Evolutionary conservation across 177 flowering plant species (phyloP).

Genomic region (Vitis hybrid): DNA sequence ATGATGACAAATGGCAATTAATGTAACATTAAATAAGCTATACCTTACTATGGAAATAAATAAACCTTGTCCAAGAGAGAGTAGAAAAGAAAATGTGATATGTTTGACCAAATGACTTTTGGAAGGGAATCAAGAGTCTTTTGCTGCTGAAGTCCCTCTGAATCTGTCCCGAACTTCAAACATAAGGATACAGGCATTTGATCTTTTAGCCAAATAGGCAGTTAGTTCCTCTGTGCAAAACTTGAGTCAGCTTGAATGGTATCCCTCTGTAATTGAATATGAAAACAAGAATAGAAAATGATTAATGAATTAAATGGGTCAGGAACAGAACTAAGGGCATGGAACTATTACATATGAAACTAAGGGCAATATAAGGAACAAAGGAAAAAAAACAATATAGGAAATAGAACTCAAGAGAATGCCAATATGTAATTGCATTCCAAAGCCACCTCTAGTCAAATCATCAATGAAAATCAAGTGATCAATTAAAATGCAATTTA

Average conservation of each 20-base stretch:
- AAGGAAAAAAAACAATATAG: no score
- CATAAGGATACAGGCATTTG: slow-evolving; percentile 95
- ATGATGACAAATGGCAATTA: not conserved
- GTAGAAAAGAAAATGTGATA: slow-evolving; percentile 65
- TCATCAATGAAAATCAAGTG: no score
- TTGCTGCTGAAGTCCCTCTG: slow-evolving; percentile 91
- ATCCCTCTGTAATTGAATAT: slow-evolving; percentile 53
- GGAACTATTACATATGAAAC: no score
- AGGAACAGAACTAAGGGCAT: no score
- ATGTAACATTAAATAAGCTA: no score
- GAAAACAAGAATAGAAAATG: slow-evolving; percentile 4
- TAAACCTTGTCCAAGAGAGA: slow-evolving; percentile 76
- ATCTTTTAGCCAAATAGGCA: slow-evolving; percentile 74
- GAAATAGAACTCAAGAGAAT: no score
- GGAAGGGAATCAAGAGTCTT: slow-evolving; percentile 86
- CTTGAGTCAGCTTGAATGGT: slow-evolving; percentile 91
- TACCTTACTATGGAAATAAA: slow-evolving; percentile 33
- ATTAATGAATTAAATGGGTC: not conserved
- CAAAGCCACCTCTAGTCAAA: no score
- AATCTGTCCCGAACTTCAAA: slow-evolving; percentile 84
- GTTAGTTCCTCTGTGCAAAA: slow-evolving; percentile 78
- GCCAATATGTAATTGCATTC: no score
- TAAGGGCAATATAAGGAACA: no score
- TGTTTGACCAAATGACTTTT: slow-evolving; percentile 44
- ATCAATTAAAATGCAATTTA: no score